Evolutionary conservation across 2,329 filamentous ascomycete genomes (phyloP).

Genomic region (Arthrocladium fulminans): DNA sequence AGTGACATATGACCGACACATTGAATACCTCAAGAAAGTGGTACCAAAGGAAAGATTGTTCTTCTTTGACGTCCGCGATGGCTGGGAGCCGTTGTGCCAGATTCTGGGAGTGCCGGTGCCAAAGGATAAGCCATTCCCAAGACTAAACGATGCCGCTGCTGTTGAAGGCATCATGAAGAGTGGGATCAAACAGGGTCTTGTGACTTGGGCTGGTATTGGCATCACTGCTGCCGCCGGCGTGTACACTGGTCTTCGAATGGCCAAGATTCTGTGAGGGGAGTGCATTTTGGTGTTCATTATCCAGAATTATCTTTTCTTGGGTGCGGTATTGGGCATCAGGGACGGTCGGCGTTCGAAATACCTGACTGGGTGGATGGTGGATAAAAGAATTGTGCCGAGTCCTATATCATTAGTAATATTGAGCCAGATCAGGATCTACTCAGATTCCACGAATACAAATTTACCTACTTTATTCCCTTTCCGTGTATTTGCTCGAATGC

Average conservation of each 20-base stretch:
- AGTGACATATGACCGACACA: conserved; percentile 21
- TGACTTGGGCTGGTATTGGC: conserved; percentile 24
- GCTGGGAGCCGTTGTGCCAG: conserved; percentile 23
- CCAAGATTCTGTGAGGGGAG: background rate
- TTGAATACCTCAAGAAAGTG: conserved; percentile 21
- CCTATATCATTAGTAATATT: background rate
- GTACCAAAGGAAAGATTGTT: conserved; percentile 27
- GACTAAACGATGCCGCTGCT: conserved; percentile 21
- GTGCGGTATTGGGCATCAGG: background rate
- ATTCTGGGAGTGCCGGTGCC: conserved; percentile 24
- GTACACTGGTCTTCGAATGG: conserved; percentile 7
- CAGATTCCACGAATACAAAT: too few relatives aligned
- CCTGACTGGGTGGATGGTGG: background rate
- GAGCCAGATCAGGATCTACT: too few relatives aligned
- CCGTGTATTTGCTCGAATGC: too few relatives aligned
- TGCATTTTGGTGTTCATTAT: background rate
- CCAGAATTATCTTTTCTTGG: background rate
- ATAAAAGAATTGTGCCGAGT: background rate
- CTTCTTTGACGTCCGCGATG: conserved; percentile 29
- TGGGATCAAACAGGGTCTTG: conserved; percentile 25
- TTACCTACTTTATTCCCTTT: too few relatives aligned
- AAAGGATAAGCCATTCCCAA: conserved; percentile 22
- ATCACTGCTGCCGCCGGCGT: background rate
- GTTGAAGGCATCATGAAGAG: conserved; percentile 21
- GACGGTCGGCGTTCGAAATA: background rate